Conservation (phyloP, 2,329 filamentous ascomycete genomes). For the Sporothrix curviconia region DNA sequence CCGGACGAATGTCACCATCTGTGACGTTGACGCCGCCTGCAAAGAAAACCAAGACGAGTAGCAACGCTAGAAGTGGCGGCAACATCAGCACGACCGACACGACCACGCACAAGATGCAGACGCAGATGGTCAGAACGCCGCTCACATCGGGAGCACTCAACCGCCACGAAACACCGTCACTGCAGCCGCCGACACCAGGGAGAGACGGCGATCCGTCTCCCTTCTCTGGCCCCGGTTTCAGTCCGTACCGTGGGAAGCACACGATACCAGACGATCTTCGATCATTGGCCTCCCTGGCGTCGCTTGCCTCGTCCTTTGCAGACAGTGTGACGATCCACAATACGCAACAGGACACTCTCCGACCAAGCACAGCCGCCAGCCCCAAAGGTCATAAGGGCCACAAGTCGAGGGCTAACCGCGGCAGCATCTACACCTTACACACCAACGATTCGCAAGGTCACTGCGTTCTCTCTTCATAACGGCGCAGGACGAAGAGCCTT, state of each 20-base stretch:
- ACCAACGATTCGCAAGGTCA: slow-evolving; percentile 52
- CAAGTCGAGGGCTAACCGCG: slow-evolving; percentile 33
- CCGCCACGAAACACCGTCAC: slow-evolving; percentile 13
- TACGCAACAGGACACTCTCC: slow-evolving; percentile 17
- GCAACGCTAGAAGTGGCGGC: too few species aligned
- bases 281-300: slow-evolving; percentile 48
- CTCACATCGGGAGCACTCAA: slow-evolving; percentile 18
- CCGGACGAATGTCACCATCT: background rate
- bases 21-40: background rate
- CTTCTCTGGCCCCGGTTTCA: background rate
- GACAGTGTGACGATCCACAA: slow-evolving; percentile 49
- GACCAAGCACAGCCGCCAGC: slow-evolving; percentile 2
- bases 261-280: slow-evolving; percentile 30
- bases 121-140: slow-evolving; percentile 14
- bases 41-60: slow-evolving; percentile 7
- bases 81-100: background rate
- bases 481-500: slow-evolving; percentile 23
- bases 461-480: slow-evolving; percentile 43
- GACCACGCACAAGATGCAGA: background rate
- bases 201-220: background rate
- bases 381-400: slow-evolving; percentile 26
- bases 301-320: slow-evolving; percentile 42
- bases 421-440: slow-evolving; percentile 55
- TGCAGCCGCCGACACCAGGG: background rate
- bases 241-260: slow-evolving; percentile 8